Percentiles rank a stretch among this genome's conserved stretches.
phyloP scores from a whole-genome alignment of 2,329 filamentous ascomycete species.

The Thermothelomyces thermophilus region DNA sequence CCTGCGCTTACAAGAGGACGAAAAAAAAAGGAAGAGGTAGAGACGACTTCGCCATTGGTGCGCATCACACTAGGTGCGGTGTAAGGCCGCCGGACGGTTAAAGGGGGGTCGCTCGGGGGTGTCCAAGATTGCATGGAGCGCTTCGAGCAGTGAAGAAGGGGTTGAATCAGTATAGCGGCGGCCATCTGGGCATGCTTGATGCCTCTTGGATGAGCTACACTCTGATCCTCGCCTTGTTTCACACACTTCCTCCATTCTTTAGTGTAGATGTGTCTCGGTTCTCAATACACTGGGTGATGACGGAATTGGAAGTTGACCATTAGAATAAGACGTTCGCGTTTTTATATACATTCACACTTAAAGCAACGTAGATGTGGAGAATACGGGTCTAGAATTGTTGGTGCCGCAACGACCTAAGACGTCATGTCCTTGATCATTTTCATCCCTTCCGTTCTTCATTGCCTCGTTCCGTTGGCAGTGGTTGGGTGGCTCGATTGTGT shows the following conservation, averaged over 20 bases:
- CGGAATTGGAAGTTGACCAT: background rate
- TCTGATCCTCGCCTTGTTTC: conserved; percentile 8
- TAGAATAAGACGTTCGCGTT: too few species aligned
- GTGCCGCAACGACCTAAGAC: too few species aligned
- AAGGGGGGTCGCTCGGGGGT: background rate
- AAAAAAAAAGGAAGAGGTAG: conserved; percentile 1
- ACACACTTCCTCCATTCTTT: conserved; percentile 7
- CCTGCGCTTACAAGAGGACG: conserved; percentile 2
- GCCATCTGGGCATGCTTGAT: conserved; percentile 4
- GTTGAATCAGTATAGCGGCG: conserved; percentile 8
- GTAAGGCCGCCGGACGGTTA: background rate
- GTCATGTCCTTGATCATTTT: background rate
- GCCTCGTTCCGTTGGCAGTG: too few species aligned
- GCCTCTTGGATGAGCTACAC: conserved; percentile 17
- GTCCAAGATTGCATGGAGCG: background rate
- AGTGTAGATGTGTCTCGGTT: conserved; percentile 12
- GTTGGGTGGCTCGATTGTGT: too few species aligned
- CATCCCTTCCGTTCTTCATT: background rate
- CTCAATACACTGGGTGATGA: conserved; percentile 11
- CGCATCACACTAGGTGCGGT: background rate
- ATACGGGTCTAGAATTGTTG: too few species aligned
- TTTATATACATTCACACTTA: too few species aligned
- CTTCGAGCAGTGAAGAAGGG: background rate
- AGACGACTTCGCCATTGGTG: background rate
- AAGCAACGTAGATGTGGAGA: too few species aligned